phyloP scores from a whole-genome alignment of 495 filamentous ascomycete genomes.

The Penicillium turbatum region DNA sequence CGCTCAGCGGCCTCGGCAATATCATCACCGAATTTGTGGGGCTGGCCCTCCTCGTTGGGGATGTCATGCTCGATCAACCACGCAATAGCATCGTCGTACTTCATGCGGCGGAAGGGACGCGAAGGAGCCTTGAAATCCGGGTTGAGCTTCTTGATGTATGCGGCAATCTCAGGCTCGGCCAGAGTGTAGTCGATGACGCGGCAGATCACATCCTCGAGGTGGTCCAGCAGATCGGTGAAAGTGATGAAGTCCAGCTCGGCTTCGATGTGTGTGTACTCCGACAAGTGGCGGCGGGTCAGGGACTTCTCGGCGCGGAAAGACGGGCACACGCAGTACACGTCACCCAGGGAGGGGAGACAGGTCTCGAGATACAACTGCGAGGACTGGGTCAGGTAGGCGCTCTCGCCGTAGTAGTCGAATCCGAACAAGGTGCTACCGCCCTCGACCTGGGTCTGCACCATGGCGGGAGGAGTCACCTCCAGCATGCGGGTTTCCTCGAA shows the following conservation, averaged over 20 bases:
- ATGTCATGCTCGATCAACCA: constrained; percentile 90
- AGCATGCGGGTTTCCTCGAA: constrained; percentile 73
- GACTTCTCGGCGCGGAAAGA: constrained; percentile 98
- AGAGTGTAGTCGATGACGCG: constrained; percentile 74
- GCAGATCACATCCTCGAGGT: constrained; percentile 87
- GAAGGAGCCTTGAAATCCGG: constrained; percentile 74
- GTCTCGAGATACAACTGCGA: constrained; percentile 98
- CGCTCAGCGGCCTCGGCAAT: constrained; percentile 98
- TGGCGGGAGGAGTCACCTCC: constrained; percentile 88
- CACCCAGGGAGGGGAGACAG: constrained; percentile 80
- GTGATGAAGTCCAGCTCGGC: constrained; percentile 94
- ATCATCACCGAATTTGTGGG: constrained; percentile 91
- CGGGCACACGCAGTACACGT: constrained; percentile 96
- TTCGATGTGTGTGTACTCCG: constrained; percentile 96
- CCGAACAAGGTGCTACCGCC: constrained; percentile 92
- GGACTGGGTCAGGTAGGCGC: constrained; percentile 92
- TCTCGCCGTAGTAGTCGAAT: constrained; percentile 91
- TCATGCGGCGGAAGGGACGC: constrained; percentile 92
- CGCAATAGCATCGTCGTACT: constrained; percentile 86
- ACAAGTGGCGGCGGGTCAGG: constrained; percentile 87
- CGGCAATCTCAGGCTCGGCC: constrained; percentile 63
- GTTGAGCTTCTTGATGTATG: constrained; percentile 79
- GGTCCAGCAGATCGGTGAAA: constrained; percentile 86
- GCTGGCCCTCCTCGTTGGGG: constrained; percentile 83
- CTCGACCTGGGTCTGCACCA: constrained; percentile 99